Evolutionary conservation across 139 green algal species (phyloP).

Genomic region (Diplosphaera chodatii): DNA sequence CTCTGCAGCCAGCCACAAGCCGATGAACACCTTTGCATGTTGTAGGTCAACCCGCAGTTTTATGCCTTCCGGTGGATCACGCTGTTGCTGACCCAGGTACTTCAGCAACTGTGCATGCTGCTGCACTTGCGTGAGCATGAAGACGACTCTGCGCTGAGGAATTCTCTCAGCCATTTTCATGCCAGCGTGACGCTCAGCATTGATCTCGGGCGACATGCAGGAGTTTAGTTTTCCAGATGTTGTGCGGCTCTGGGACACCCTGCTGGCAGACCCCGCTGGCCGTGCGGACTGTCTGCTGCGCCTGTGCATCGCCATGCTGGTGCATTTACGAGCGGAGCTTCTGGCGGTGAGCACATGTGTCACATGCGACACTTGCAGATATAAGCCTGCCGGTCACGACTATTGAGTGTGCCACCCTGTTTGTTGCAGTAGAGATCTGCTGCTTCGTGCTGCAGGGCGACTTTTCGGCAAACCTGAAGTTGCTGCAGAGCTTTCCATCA

Average conservation of each 20-base stretch:
- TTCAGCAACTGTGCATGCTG: too few relatives aligned
- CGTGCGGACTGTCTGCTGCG: conserved; percentile 69
- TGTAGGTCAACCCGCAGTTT: conserved; percentile 85
- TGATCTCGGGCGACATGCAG: conserved; percentile 38
- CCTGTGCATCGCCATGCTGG: conserved; percentile 86
- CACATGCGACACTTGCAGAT: too few relatives aligned
- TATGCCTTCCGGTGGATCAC: conserved; percentile 96
- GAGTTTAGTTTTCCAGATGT: conserved; percentile 85
- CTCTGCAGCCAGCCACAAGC: too few relatives aligned
- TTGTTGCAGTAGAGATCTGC: too few relatives aligned
- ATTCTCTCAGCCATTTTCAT: too few relatives aligned
- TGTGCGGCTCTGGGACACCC: conserved; percentile 83
- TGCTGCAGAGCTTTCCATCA: conserved; percentile 82
- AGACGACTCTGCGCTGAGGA: too few relatives aligned
- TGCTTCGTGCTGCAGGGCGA: conserved; percentile 72
- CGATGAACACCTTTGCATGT: too few relatives aligned
- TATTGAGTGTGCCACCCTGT: too few relatives aligned
- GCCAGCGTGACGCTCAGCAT: too few relatives aligned
- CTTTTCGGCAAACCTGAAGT: conserved; percentile 86
- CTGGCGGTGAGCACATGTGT: conserved; percentile 44
- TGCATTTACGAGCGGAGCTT: conserved; percentile 56
- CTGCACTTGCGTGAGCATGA: background rate
- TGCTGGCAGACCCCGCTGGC: conserved; percentile 52
- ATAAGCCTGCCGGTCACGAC: too few relatives aligned
- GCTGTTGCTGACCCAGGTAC: conserved; percentile 72